Conservation (phyloP, 495 filamentous ascomycete genomes). For the Barbatosphaeria neglecta region DNA sequence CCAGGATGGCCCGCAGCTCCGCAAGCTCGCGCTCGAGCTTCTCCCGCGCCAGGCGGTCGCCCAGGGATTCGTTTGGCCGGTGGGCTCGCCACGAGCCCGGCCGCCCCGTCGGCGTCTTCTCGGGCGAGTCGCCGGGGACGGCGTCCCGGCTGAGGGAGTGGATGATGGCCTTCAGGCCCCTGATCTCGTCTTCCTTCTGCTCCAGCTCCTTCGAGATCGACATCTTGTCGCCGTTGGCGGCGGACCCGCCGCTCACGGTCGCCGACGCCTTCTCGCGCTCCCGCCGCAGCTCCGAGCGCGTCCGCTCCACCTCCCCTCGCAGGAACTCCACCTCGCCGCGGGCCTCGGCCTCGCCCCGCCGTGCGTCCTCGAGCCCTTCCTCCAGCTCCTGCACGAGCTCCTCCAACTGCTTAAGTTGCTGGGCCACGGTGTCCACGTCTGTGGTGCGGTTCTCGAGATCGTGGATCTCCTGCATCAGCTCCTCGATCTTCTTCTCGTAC, state of each 20-base stretch:
- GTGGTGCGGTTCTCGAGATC: constrained; percentile 71
- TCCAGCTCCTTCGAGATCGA: constrained; percentile 64
- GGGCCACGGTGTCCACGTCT: constrained; percentile 82
- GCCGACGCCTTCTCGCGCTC: constrained; percentile 82
- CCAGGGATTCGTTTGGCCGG: constrained; percentile 40
- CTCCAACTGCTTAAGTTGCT: constrained; percentile 87
- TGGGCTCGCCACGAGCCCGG: constrained; percentile 25
- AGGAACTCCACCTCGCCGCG: constrained; percentile 93
- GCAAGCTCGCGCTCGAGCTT: constrained; percentile 67
- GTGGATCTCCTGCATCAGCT: constrained; percentile 73
- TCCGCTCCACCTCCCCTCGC: constrained; percentile 87
- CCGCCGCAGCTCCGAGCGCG: constrained; percentile 75
- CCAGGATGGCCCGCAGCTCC: constrained; percentile 58
- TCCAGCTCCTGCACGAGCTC: constrained; percentile 93
- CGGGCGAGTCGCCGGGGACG: constrained; percentile 37
- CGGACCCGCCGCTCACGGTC: constrained; percentile 40
- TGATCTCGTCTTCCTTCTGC: constrained; percentile 93
- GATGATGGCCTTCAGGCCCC: constrained; percentile 93
- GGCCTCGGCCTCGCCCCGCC: constrained; percentile 94
- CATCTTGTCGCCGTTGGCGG: constrained; percentile 30
- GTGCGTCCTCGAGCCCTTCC: constrained; percentile 90
- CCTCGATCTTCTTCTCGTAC: constrained; percentile 84
- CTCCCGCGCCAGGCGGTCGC: constrained; percentile 43
- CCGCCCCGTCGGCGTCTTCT: constrained; percentile 29
- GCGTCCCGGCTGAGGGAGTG: constrained; percentile 77